These are phyloP conservation scores for Erigeron canadensis DNA, from an alignment of 129 eudicot species.

Conservation along the genomic window DNA sequence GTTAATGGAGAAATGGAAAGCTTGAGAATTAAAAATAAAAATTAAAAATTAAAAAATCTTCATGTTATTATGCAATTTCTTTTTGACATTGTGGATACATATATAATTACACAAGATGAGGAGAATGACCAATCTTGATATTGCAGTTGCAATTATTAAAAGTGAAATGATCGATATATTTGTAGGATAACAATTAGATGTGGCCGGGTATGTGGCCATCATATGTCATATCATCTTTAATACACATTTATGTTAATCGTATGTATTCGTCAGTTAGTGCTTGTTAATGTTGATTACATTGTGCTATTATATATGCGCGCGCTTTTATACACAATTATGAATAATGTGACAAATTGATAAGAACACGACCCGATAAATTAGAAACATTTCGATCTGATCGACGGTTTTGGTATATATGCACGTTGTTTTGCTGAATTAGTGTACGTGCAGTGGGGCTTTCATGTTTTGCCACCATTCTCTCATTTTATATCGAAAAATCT, in stretches of 20 bases:
- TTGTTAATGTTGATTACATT: not conserved
- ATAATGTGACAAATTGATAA: not conserved
- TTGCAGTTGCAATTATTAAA: not conserved
- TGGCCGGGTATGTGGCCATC: not conserved
- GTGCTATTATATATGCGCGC: slow-evolving; percentile 2
- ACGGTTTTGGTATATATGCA: not conserved
- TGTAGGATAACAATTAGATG: not conserved
- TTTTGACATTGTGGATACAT: not conserved
- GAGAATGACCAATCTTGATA: not conserved
- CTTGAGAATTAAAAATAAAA: too few relatives aligned
- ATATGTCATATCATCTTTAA: slow-evolving; percentile 3
- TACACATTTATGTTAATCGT: not conserved
- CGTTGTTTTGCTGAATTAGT: not conserved
- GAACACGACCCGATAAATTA: not conserved
- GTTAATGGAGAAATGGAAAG: too few relatives aligned
- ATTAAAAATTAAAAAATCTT: too few relatives aligned
- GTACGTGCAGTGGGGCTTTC: not conserved
- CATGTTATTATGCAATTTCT: not conserved
- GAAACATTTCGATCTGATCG: not conserved
- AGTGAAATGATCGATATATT: not conserved
- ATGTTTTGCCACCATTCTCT: not conserved
- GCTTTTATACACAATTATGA: not conserved
- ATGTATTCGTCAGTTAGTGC: not conserved
- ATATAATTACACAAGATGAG: not conserved
- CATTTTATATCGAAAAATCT: not conserved